Conservation (phyloP, 1,284 basidiomycete species). For the Ceratorhiza oryzae-sativae region DNA sequence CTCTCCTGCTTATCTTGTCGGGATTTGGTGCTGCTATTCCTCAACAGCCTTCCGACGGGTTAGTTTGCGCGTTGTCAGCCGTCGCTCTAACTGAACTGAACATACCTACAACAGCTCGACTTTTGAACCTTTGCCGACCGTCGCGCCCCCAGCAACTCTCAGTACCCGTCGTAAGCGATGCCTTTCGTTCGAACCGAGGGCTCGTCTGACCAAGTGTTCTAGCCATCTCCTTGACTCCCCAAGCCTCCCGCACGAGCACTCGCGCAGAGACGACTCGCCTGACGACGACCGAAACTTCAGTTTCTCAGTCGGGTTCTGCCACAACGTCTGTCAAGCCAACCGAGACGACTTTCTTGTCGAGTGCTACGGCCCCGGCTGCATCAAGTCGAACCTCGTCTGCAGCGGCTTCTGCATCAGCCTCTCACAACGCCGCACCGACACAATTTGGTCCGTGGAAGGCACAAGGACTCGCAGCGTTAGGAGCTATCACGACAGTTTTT, state of each 20-base stretch:
- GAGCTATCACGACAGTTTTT: neutral
- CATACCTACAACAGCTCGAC: neutral
- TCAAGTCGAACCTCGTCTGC: neutral
- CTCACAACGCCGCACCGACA: conserved; percentile 22
- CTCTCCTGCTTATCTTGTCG: conserved; percentile 22
- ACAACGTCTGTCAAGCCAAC: neutral
- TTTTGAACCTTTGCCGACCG: neutral
- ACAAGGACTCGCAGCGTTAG: conserved; percentile 11
- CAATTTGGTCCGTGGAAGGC: conserved; percentile 9
- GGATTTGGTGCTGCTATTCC: conserved; percentile 17
- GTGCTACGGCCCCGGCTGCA: neutral
- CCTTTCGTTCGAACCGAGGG: too few species aligned
- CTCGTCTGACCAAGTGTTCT: neutral
- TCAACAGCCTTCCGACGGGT: conserved; percentile 1
- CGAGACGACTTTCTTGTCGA: neutral
- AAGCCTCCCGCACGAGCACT: neutral
- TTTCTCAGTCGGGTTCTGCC: neutral
- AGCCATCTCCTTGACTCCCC: neutral
- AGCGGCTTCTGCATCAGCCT: neutral
- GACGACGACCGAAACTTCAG: neutral
- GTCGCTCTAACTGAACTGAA: neutral
- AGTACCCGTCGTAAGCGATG: neutral
- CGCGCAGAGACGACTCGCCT: neutral
- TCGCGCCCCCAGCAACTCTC: neutral
- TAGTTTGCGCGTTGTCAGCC: neutral